Percentiles rank a stretch among this genome's conserved stretches.
These are phyloP conservation scores for Persicaria maculosa DNA, from an alignment of 148 eudicot species.

Conservation along the genomic window DNA sequence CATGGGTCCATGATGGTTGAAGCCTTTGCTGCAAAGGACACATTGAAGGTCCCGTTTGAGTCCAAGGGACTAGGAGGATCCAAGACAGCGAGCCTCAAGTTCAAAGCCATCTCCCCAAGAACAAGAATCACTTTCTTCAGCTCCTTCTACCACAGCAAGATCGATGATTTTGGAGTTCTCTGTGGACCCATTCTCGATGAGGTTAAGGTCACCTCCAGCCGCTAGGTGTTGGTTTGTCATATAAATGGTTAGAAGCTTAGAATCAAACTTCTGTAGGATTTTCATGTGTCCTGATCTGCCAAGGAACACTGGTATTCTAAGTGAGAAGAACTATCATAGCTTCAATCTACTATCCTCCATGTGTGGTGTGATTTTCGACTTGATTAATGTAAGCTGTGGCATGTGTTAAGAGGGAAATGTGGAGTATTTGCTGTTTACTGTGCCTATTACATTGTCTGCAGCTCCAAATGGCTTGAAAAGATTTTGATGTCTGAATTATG, in stretches of 20 bases:
- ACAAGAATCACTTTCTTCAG: slow-evolving; percentile 74
- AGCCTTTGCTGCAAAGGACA: slow-evolving; percentile 67
- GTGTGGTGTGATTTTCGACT: not conserved
- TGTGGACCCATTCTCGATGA: slow-evolving; percentile 82
- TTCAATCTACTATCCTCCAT: not conserved
- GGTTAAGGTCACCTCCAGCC: slow-evolving; percentile 37
- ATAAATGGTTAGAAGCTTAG: not conserved
- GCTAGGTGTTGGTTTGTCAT: slow-evolving; percentile 1
- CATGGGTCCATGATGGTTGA: slow-evolving; percentile 82
- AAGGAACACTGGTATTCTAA: slow-evolving; percentile 3
- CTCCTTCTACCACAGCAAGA: slow-evolving; percentile 58
- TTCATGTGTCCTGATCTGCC: slow-evolving; percentile 5
- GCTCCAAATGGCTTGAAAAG: not conserved
- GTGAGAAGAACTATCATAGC: not conserved
- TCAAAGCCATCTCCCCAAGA: slow-evolving; percentile 35
- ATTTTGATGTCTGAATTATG: not conserved
- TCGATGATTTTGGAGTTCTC: slow-evolving; percentile 49
- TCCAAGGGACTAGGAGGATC: slow-evolving; percentile 50
- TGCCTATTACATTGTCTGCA: not conserved
- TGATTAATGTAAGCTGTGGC: slow-evolving; percentile 3
- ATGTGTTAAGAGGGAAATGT: not conserved
- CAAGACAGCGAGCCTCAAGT: slow-evolving; percentile 34
- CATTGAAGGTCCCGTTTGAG: slow-evolving; percentile 48
- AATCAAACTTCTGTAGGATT: not conserved
- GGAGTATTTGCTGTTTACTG: not conserved